These are phyloP conservation scores for Epicoccum sorghinum DNA, from an alignment of 2,329 filamentous ascomycete species.

Conservation along the genomic window DNA sequence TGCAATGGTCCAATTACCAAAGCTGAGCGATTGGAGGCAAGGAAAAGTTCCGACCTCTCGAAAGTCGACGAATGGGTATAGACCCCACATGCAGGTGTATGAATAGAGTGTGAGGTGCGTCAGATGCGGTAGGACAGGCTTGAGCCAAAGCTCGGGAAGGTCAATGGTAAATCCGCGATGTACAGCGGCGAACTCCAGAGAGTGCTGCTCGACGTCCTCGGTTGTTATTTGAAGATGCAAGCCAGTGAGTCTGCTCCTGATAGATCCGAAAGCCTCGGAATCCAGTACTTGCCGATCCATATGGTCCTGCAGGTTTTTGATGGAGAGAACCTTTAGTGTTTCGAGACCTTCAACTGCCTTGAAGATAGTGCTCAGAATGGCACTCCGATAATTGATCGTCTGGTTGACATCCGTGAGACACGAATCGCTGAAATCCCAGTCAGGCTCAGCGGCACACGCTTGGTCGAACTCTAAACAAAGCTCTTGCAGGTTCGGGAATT, in stretches of 20 bases:
- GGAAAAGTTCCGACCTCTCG: slow-evolving; percentile 45
- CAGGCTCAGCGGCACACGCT: not conserved
- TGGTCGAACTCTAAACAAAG: not conserved
- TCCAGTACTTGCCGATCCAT: not conserved
- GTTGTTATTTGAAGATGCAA: not conserved
- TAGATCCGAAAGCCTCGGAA: not conserved
- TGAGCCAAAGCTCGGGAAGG: slow-evolving; percentile 27
- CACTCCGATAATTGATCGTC: not conserved
- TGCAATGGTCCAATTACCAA: slow-evolving; percentile 52
- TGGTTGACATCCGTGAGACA: not conserved
- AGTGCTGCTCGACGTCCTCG: slow-evolving; percentile 11
- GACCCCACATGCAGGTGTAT: slow-evolving; percentile 41
- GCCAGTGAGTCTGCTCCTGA: not conserved
- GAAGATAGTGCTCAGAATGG: not conserved
- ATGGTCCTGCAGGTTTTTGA: not conserved
- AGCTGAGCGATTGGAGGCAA: slow-evolving; percentile 46
- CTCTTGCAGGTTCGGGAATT: not conserved
- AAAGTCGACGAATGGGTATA: slow-evolving; percentile 50
- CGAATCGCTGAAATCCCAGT: too few relatives aligned
- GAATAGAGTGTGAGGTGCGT: slow-evolving; percentile 50
- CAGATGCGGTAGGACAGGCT: slow-evolving; percentile 23
- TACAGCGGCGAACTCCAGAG: slow-evolving; percentile 4
- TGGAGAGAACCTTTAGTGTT: not conserved
- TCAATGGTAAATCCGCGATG: slow-evolving; percentile 27
- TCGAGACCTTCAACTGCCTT: not conserved